Conservation (phyloP, 208 protist genomes). For the Trypanosoma lewisi region DNA sequence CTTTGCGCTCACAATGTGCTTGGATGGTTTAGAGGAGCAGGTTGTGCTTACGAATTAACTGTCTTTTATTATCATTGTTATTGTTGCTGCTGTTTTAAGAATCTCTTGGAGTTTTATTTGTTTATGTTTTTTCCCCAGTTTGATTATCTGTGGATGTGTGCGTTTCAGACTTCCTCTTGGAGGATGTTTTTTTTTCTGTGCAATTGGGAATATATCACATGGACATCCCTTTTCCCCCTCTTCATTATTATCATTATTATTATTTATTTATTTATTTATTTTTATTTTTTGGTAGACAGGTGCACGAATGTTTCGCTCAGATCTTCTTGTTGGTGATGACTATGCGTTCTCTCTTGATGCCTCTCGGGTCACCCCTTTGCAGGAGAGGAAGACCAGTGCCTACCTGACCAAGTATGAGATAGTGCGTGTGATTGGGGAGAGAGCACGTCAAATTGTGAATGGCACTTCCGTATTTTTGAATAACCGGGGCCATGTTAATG, state of each 20-base stretch:
- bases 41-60: neutral
- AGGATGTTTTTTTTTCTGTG: too few relatives aligned
- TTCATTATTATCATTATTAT: conserved; percentile 5
- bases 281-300: neutral
- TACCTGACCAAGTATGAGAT: conserved; percentile 89
- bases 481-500: conserved; percentile 2
- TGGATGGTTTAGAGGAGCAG: conserved; percentile 31
- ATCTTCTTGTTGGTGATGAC: conserved; percentile 52
- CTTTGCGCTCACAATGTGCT: conserved; percentile 34
- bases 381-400: conserved; percentile 55
- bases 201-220: too few relatives aligned
- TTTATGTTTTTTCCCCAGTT: conserved; percentile 23
- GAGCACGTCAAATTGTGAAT: conserved; percentile 77
- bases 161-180: too few relatives aligned
- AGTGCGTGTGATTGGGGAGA: conserved; percentile 74
- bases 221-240: conserved; percentile 10
- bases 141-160: too few relatives aligned
- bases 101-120: conserved; percentile 21
- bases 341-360: conserved; percentile 30
- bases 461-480: conserved; percentile 45
- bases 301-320: conserved; percentile 50
- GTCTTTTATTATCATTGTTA: conserved; percentile 11
- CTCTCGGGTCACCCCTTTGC: conserved; percentile 52
- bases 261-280: conserved; percentile 11
- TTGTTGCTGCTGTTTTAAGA: conserved; percentile 6